A percentile compares a stretch with the other conserved stretches of the same genome.
These are phyloP conservation scores for Andrographis paniculata DNA, from an alignment of 305 asterid genomes.

Conservation along the genomic window DNA sequence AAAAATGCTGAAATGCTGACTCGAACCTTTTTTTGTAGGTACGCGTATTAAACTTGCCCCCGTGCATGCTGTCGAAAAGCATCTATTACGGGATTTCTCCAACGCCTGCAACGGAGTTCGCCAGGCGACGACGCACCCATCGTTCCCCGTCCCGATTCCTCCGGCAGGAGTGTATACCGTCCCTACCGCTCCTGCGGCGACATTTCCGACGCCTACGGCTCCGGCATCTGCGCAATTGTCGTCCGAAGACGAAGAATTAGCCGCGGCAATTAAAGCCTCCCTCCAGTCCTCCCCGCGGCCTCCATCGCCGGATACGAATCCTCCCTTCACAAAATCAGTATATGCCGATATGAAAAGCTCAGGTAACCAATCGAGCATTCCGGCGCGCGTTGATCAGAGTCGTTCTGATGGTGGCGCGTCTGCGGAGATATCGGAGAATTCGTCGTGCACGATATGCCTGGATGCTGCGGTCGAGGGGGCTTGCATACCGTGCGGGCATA, in stretches of 20 bases:
- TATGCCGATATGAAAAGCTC: no score
- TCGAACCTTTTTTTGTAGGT: slow-evolving; percentile 30
- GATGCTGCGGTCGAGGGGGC: slow-evolving; percentile 85
- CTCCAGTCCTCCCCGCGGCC: slow-evolving; percentile 23
- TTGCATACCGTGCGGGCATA: slow-evolving; percentile 90
- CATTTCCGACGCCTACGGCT: slow-evolving; percentile 31
- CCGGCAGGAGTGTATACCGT: slow-evolving; percentile 30
- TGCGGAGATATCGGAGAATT: no score
- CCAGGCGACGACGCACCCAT: slow-evolving; percentile 77
- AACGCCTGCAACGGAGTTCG: slow-evolving; percentile 98
- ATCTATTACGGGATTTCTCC: slow-evolving; percentile 65
- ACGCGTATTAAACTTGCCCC: slow-evolving; percentile 64
- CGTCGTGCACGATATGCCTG: slow-evolving; percentile 71
- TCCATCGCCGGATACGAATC: slow-evolving; percentile 18
- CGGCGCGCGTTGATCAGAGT: no score
- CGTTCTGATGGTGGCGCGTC: no score
- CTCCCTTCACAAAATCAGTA: no score
- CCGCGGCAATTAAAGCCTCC: slow-evolving; percentile 29
- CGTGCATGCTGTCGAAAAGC: slow-evolving; percentile 45
- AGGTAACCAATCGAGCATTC: no score
- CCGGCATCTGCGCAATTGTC: slow-evolving; percentile 33
- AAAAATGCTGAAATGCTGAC: no score
- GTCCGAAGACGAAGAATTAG: slow-evolving; percentile 47
- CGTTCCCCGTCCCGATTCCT: slow-evolving; percentile 30
- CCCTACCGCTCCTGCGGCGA: slow-evolving; percentile 12